Base-by-base conservation (phyloP, 495 filamentous ascomycete species). In the Xylaria acuta region DNA sequence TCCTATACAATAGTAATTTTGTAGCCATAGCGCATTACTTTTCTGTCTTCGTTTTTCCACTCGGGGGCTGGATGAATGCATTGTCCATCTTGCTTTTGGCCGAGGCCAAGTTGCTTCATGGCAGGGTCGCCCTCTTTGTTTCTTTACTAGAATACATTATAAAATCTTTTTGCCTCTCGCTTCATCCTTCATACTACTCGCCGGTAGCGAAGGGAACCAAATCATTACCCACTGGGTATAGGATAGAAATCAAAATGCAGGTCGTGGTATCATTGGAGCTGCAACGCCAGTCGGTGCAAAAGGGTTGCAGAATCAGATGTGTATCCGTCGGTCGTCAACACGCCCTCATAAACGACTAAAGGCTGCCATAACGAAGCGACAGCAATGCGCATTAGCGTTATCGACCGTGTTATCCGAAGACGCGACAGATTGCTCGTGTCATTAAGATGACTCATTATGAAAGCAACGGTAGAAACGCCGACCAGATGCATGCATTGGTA, bases 401-500 rank as follows among this genome's bases (percentile, higher is more conserved):
- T 59, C 30, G 12, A 51, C 25, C 36, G 14, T 67, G 22, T n/a
- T 75, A 67, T 68, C 71, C 69, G 45, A 75, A 69, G 77, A 79
- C 80, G 81, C 77, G 78, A 77, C 74, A 77, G 75, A 77, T 73
- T 67, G 70, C 76, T 80, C 75, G 64, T 74, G 78, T 67, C 75
- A 60, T 49, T 59, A 49, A 22, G 64, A 60, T 51, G 51, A 66
- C 41, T 64, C 56, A 38, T 53, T 40, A 77, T 76, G 75, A 77
- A 74, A 78, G 71, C 64, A 77, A 74, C 71, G 72, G 74, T 78
- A 82, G 79, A 78, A 84, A 82, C 82, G 81, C 81, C 81, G 74
- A 70, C 79, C 76, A 72, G 56, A 80, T 83, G 77, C 76, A 85
- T 85, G 82, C 80, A 74, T 79, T 71, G 77, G 76, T 80, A 77